Evolutionary conservation across 2,329 filamentous ascomycete genomes (phyloP), one percentile per base, ranked within the genome.

Genomic region (Aspergillus sp.): DNA sequence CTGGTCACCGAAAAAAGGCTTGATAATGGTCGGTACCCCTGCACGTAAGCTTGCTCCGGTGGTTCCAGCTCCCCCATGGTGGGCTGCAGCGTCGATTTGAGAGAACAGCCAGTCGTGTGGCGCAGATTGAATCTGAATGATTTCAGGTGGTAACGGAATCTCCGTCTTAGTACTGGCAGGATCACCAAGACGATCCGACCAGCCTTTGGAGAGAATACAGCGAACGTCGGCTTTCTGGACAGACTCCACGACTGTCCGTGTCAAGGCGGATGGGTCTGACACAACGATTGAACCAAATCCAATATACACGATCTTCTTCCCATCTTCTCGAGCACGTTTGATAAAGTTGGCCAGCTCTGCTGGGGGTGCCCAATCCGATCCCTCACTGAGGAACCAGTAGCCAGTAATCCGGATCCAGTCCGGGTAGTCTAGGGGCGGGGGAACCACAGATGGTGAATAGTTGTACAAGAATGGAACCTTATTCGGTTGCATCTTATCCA

Each of bases 381-480:
- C 74, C 65, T 96, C 91, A 53, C 95, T 86, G 39, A 98, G 71
- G 67, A 98, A 97, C 93, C 93, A 98, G 69, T 98, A 97, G 0
- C 93, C 93, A 0, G 93, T 97, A 6, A 97, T 88, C 35, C 89
- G 82, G 63, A 98, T 93, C 93, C 93, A 98, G 65, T 97, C 93
- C 34, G 88, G 91, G 69, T 90, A 98, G 69, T 98, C 93, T 2
- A 96, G 75, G 11, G 93, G 93, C 27, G 90, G 91, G 2, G 88
- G 82, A n/a, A 98, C 93, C 9, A 98, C 93, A 8, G 82, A 86
- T 1, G 90, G 89, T 44, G 88, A 95, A 65, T 96, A 97, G 68
- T 96, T 97, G 74, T 98, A 98, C 37, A 98, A 69, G 67, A 98
- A 98, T 0, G 93, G 93, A n/a, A 96, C 89, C 64, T 95, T 94